Evolutionary conservation across 305 asterid species (phyloP), one percentile per base, ranked within the genome.

Genomic region (Fraxinus xanthoxyloides): DNA sequence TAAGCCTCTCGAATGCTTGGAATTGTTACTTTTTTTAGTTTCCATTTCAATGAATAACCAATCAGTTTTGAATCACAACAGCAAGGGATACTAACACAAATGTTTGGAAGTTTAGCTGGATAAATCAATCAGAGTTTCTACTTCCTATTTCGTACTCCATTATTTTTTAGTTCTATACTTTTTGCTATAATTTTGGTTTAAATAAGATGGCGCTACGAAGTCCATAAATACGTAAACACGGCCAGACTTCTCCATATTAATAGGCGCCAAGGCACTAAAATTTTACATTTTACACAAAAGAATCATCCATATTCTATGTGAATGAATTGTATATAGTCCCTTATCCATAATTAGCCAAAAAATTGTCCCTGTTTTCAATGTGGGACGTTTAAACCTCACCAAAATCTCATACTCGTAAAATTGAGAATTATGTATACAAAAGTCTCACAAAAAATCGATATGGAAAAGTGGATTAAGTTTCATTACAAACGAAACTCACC

Each of bases 401-500:
- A 19, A 56, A 56, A 56, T 56, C 65, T 56, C 65, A 56, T 56
- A 56, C 31, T 61, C 3, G 5, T 61, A 65, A 24, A 65, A 65
- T n/a, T 24, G 35, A 65, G 30, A 31, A 40, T 31, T 36, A 32
- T 70, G 43, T 48, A 35, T 72, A 21, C 48, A 48, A 19, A 30
- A 31, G 24, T 61, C 40, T 28, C 13, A 19, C 21, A 15, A 79
- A 38, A 77, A 70, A 72, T 61, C 61, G 26, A 56, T 24, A 76
- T 61, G 19, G 59, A 48, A 48, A 78, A 63, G 78, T 72, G 77
- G 28, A 69, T 31, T 59, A 72, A 34, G 78, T 26, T 80, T 54
- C 77, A 48, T 19, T 17, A 78, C 56, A 85, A 56, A 85, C 48
- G 69, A 54, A 54, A 85, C 96, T 88, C 83, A 95, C 99, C 90